Percentiles rank a stretch among this genome's conserved stretches.
These are phyloP conservation scores for Aurantiochytrium sp. DNA, from an alignment of 108 stramenopile genomes.

Conservation along the genomic window DNA sequence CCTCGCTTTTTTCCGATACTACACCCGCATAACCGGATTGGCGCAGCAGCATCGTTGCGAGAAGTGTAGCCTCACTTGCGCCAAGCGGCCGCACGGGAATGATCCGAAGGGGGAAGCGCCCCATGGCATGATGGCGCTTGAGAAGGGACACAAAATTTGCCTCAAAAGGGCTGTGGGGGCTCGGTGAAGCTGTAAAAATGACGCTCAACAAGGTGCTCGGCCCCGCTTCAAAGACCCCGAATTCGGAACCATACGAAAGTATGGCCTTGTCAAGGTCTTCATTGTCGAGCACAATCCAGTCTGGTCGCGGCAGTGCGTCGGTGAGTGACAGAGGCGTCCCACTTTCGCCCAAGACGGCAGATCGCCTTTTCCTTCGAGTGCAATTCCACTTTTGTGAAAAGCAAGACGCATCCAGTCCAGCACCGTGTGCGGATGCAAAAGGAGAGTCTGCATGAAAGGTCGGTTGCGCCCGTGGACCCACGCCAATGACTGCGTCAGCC, in stretches of 20 bases:
- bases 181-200: not conserved
- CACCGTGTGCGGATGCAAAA: too few species aligned
- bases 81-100: not conserved
- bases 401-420: too few species aligned
- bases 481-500: too few species aligned
- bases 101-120: not conserved
- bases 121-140: not conserved
- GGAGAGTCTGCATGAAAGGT: too few species aligned
- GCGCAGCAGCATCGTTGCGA: not conserved
- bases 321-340: not conserved
- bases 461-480: too few species aligned
- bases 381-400: too few species aligned
- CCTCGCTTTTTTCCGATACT: not conserved
- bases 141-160: not conserved
- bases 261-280: not conserved
- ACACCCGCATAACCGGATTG: not conserved
- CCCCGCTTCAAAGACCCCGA: not conserved
- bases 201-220: not conserved
- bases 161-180: not conserved
- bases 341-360: not conserved
- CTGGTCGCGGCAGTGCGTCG: not conserved
- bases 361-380: not conserved
- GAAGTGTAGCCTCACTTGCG: not conserved
- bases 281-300: not conserved
- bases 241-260: not conserved